phyloP scores from a whole-genome alignment of 768 basidiomycete species.

The Lactarius pseudohatsudake region DNA sequence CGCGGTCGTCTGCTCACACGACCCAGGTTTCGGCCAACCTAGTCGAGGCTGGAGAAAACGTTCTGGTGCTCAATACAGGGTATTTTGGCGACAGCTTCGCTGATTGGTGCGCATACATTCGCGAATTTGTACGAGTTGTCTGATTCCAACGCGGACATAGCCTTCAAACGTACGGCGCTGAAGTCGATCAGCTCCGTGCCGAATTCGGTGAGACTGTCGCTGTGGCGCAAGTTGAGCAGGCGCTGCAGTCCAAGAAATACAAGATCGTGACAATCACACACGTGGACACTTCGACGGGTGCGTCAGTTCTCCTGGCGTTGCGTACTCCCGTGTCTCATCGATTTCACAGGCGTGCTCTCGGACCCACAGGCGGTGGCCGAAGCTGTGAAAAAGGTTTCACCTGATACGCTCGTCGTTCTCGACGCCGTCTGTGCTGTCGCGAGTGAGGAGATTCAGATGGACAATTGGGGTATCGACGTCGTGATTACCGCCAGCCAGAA shows the following conservation, averaged over 20 bases:
- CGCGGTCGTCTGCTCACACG: not conserved
- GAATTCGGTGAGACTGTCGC: conserved; percentile 77
- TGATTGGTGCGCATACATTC: conserved; percentile 62
- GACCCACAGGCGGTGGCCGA: conserved; percentile 75
- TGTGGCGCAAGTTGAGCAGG: conserved; percentile 57
- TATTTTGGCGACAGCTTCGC: conserved; percentile 93
- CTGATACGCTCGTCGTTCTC: conserved; percentile 80
- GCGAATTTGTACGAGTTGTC: not conserved
- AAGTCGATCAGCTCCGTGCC: conserved; percentile 81
- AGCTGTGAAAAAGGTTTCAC: conserved; percentile 72
- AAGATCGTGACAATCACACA: conserved; percentile 93
- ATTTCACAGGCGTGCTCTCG: conserved; percentile 70
- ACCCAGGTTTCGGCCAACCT: conserved; percentile 84
- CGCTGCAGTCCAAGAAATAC: conserved; percentile 77
- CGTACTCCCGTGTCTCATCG: not conserved
- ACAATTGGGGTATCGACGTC: conserved; percentile 90
- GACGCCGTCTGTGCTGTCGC: conserved; percentile 98
- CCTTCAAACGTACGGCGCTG: conserved; percentile 84
- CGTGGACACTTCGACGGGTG: conserved; percentile 87
- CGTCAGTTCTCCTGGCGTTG: conserved; percentile 24
- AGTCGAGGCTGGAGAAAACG: conserved; percentile 75
- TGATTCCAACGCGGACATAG: conserved; percentile 39
- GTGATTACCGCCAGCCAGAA: conserved; percentile 88
- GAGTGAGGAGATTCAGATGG: conserved; percentile 92
- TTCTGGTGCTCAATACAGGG: conserved; percentile 82